Conservation (phyloP, 768 basidiomycete genomes). For the Suillus cothurnatus region DNA sequence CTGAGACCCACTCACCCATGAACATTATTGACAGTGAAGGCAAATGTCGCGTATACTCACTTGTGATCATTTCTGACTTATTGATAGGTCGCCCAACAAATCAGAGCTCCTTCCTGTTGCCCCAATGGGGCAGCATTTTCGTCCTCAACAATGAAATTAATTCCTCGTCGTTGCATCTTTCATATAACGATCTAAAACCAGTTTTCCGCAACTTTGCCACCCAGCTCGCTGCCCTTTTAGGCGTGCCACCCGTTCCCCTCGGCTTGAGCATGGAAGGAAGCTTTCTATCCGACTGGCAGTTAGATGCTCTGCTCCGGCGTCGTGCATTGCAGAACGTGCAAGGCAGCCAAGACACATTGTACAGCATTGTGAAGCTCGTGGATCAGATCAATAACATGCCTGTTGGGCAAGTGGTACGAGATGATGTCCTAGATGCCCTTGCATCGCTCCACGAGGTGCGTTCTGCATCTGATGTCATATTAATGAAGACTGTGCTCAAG, state of each 20-base stretch:
- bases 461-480: slow-evolving; percentile 12
- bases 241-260: slow-evolving; percentile 64
- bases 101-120: slow-evolving; percentile 79
- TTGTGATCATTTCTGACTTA: slow-evolving; percentile 15
- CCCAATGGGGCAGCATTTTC: slow-evolving; percentile 92
- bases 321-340: slow-evolving; percentile 70
- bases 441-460: slow-evolving; percentile 72
- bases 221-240: slow-evolving; percentile 82
- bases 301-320: slow-evolving; percentile 74
- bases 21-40: slow-evolving; percentile 60
- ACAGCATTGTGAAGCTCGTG: slow-evolving; percentile 83
- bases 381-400: slow-evolving; percentile 92
- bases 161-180: slow-evolving; percentile 28
- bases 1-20: slow-evolving; percentile 66
- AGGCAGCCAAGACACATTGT: slow-evolving; percentile 71
- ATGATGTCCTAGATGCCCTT: slow-evolving; percentile 71
- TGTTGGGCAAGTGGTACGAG: slow-evolving; percentile 74
- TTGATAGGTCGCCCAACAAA: slow-evolving; percentile 46
- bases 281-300: slow-evolving; percentile 70
- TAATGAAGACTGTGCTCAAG: slow-evolving; percentile 14
- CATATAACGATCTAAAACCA: slow-evolving; percentile 45
- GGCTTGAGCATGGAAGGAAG: slow-evolving; percentile 38
- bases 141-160: slow-evolving; percentile 61
- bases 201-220: slow-evolving; percentile 65
- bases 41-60: slow-evolving; percentile 24